These are phyloP conservation scores for Prunus mira DNA, from an alignment of 306 rosid genomes.

Conservation along the genomic window DNA sequence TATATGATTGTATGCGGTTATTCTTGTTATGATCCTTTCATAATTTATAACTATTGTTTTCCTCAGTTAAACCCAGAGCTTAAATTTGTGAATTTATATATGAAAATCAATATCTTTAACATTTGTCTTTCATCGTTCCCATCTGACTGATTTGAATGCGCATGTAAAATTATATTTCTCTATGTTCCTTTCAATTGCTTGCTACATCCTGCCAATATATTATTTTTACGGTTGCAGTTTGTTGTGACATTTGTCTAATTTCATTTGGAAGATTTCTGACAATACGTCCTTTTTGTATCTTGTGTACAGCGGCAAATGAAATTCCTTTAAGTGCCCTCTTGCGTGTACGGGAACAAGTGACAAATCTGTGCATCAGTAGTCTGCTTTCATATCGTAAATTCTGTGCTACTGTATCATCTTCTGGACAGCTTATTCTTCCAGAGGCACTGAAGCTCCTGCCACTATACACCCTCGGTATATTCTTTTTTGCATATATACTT, in stretches of 20 bases:
- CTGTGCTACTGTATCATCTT: slow-evolving; percentile 94
- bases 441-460: slow-evolving; percentile 99
- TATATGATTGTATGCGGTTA: slow-evolving; percentile 29
- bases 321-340: slow-evolving; percentile 70
- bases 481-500: not conserved
- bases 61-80: not conserved
- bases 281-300: slow-evolving; percentile 13
- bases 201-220: slow-evolving; percentile 5
- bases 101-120: not conserved
- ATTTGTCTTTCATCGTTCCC: not conserved
- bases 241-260: not conserved
- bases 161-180: not conserved
- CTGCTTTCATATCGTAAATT: slow-evolving; percentile 87
- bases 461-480: slow-evolving; percentile 81
- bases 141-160: not conserved
- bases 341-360: slow-evolving; percentile 84
- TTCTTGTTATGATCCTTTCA: not conserved
- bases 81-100: not conserved
- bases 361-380: slow-evolving; percentile 79
- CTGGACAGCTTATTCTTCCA: slow-evolving; percentile 98
- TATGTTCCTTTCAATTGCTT: not conserved
- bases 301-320: slow-evolving; percentile 74
- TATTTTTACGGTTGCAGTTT: not conserved
- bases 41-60: slow-evolving; percentile 1
- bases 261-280: slow-evolving; percentile 13